Evolutionary conservation across 2,329 filamentous ascomycete genomes (phyloP).

Genomic region (Orbilia javanica): DNA sequence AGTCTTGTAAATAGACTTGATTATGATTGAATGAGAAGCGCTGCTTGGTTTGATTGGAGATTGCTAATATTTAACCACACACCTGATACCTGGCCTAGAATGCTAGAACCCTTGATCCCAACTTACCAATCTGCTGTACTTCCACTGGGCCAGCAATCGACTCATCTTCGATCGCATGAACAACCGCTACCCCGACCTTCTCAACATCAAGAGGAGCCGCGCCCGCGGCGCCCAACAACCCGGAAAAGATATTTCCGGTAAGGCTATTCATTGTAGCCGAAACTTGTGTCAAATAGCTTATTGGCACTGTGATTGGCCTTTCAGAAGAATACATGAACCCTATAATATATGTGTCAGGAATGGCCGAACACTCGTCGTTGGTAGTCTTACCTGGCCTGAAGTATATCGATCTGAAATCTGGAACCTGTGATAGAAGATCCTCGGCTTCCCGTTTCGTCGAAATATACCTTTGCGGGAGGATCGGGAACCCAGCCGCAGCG

Average conservation of each 20-base stretch:
- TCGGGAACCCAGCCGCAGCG: constrained; percentile 84
- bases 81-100: neutral
- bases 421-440: constrained; percentile 79
- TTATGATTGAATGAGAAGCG: constrained; percentile 15
- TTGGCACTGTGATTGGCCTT: constrained; percentile 82
- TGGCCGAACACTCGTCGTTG: neutral
- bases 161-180: constrained; percentile 85
- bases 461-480: constrained; percentile 88
- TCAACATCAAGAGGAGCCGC: constrained; percentile 90
- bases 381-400: constrained; percentile 74
- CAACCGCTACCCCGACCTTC: constrained; percentile 85
- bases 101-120: constrained; percentile 31
- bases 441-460: constrained; percentile 93
- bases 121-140: constrained; percentile 78
- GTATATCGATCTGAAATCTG: constrained; percentile 82
- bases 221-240: constrained; percentile 82
- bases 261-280: constrained; percentile 82
- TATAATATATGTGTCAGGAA: constrained; percentile 10
- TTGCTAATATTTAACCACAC: constrained; percentile 11
- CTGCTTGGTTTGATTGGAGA: constrained; percentile 7
- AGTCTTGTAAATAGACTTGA: constrained; percentile 6
- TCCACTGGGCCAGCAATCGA: constrained; percentile 80
- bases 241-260: constrained; percentile 79
- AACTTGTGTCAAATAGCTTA: constrained; percentile 81
- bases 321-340: constrained; percentile 87